Conservation (phyloP, 768 basidiomycete species). For the Mycena vulgaris region DNA sequence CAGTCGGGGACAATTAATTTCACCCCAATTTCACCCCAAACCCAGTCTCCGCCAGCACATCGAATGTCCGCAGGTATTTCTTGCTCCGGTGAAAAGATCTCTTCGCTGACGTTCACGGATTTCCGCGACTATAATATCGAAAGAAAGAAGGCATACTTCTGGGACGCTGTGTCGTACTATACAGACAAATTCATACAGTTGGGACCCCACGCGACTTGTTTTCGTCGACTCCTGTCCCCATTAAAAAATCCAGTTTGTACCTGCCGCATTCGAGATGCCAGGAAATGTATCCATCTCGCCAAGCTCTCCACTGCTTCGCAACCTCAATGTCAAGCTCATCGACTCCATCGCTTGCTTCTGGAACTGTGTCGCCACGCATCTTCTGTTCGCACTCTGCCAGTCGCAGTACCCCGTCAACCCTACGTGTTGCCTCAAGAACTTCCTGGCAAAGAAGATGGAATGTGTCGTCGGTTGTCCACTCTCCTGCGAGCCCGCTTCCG, state of each 20-base stretch:
- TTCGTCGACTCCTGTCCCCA: slow-evolving; percentile 15
- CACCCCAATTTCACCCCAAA: slow-evolving; percentile 12
- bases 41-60: slow-evolving; percentile 3
- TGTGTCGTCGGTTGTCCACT: slow-evolving; percentile 23
- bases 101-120: slow-evolving; percentile 12
- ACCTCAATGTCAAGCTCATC: slow-evolving; percentile 14
- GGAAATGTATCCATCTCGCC: slow-evolving; percentile 25
- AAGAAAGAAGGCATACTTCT: neutral
- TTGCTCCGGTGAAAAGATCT: slow-evolving; percentile 9
- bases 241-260: slow-evolving; percentile 16
- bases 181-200: slow-evolving; percentile 3
- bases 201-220: slow-evolving; percentile 8
- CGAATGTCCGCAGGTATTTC: slow-evolving; percentile 13
- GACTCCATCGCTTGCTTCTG: slow-evolving; percentile 2
- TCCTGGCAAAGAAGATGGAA: slow-evolving; percentile 23
- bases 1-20: slow-evolving; percentile 10
- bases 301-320: slow-evolving; percentile 27
- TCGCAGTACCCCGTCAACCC: slow-evolving; percentile 25
- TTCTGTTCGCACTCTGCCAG: slow-evolving; percentile 25
- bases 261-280: slow-evolving; percentile 31
- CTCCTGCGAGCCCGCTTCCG: slow-evolving; percentile 7
- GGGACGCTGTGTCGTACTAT: slow-evolving; percentile 15
- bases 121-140: slow-evolving; percentile 16
- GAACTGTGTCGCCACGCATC: slow-evolving; percentile 7
- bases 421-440: slow-evolving; percentile 4